These are phyloP conservation scores for Linderniella brevidens DNA, from an alignment of 257 asterid species.

Conservation along the genomic window DNA sequence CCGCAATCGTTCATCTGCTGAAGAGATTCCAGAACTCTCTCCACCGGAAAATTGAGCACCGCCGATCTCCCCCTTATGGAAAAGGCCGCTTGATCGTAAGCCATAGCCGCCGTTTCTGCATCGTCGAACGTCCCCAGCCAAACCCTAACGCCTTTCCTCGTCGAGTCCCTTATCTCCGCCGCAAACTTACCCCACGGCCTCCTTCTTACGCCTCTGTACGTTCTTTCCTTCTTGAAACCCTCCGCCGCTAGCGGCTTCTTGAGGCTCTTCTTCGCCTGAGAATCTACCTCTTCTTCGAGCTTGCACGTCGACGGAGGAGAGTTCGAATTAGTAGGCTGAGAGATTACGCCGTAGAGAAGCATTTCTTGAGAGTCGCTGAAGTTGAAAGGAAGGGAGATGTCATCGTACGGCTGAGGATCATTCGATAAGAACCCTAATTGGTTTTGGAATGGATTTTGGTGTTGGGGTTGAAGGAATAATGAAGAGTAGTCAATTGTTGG, in stretches of 20 bases:
- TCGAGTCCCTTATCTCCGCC: conserved; percentile 78
- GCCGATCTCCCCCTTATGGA: conserved; percentile 54
- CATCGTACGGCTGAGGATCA: not conserved
- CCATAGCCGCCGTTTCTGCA: conserved; percentile 74
- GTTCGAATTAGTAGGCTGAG: too few species aligned
- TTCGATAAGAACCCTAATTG: too few species aligned
- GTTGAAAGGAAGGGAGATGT: conserved; percentile 21
- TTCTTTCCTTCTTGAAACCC: conserved; percentile 14
- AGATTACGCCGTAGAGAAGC: conserved; percentile 16
- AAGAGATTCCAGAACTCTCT: conserved; percentile 43
- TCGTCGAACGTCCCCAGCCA: conserved; percentile 79
- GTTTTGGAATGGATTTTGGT: too few species aligned
- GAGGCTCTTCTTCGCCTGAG: not conserved
- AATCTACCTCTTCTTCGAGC: conserved; percentile 14
- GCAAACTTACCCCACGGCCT: conserved; percentile 93
- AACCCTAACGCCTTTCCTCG: conserved; percentile 58
- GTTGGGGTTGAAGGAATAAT: too few species aligned
- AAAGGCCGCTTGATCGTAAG: conserved; percentile 86
- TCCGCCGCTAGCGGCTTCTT: not conserved
- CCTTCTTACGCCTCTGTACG: conserved; percentile 54
- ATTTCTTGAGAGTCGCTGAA: conserved; percentile 28
- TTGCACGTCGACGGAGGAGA: too few species aligned
- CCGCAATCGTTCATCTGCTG: conserved; percentile 12
- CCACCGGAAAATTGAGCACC: conserved; percentile 50
- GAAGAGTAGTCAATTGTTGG: too few species aligned